These are phyloP conservation scores for Styphnolobium japonicum DNA, from an alignment of 306 rosid genomes.

Conservation along the genomic window DNA sequence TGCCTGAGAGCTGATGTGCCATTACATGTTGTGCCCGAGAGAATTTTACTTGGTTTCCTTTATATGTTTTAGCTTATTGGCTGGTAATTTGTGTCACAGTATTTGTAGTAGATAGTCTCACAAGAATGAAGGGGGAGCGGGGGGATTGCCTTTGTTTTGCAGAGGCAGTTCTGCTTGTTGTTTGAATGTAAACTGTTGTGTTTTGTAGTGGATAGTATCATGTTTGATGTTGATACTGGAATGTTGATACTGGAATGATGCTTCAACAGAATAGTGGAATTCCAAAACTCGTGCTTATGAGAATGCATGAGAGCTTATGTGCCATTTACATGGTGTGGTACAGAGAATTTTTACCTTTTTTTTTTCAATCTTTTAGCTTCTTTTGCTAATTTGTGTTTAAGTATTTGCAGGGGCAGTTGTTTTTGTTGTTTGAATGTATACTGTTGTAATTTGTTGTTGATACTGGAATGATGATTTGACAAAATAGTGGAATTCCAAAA, in stretches of 20 bases:
- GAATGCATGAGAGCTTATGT: neutral
- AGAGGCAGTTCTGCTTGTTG: constrained; percentile 24
- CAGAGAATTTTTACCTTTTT: neutral
- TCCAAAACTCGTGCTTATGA: neutral
- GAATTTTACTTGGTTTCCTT: constrained; percentile 5
- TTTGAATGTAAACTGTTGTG: constrained; percentile 23
- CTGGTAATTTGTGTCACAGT: constrained; percentile 18
- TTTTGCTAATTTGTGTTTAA: no score
- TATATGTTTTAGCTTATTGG: constrained; percentile 15
- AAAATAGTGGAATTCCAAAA: no score
- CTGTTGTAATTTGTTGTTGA: no score
- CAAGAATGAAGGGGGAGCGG: no score
- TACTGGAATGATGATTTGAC: no score
- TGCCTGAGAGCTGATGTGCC: constrained; percentile 61
- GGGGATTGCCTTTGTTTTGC: constrained; percentile 1
- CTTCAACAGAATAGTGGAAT: constrained; percentile 1
- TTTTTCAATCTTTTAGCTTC: neutral
- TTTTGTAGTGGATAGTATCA: constrained; percentile 15
- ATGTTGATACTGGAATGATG: constrained; percentile 10
- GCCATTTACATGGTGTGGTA: neutral
- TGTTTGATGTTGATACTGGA: constrained; percentile 25
- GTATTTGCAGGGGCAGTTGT: no score
- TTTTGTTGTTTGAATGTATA: no score
- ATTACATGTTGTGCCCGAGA: neutral
- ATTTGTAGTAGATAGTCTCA: constrained; percentile 24